Evolutionary conservation across 352 stramenopile genomes (phyloP).

Genomic region (Thalassiosira oceanica): DNA sequence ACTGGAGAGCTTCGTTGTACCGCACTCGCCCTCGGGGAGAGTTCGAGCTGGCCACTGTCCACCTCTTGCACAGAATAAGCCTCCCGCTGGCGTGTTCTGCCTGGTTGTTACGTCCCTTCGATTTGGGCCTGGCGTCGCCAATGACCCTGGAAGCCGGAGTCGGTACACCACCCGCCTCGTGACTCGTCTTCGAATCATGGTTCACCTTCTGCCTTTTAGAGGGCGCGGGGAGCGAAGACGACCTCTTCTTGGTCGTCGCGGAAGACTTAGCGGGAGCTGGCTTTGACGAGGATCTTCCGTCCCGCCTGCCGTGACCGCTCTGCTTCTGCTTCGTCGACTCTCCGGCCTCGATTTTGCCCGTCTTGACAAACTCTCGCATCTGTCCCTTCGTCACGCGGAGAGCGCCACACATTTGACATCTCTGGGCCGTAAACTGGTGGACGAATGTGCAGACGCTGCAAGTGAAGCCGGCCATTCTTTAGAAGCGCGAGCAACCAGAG

Average conservation of each 20-base stretch:
- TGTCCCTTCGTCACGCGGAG: slow-evolving; percentile 40
- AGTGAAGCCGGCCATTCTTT: too few relatives aligned
- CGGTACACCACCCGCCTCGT: background rate
- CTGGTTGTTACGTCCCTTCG: slow-evolving; percentile 1
- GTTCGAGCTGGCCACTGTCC: slow-evolving; percentile 47
- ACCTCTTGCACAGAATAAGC: slow-evolving; percentile 73
- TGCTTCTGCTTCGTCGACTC: too few relatives aligned
- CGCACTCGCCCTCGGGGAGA: slow-evolving; percentile 12
- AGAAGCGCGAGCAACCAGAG: too few relatives aligned
- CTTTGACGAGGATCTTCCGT: background rate
- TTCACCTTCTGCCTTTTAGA: background rate
- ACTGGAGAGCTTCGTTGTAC: slow-evolving; percentile 30
- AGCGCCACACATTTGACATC: slow-evolving; percentile 47
- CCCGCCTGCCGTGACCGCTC: too few relatives aligned
- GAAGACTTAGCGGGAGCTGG: background rate
- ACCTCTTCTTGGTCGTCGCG: background rate
- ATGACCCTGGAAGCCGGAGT: too few relatives aligned
- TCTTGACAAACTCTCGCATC: slow-evolving; percentile 74
- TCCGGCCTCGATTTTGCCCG: too few relatives aligned
- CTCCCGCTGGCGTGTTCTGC: slow-evolving; percentile 1
- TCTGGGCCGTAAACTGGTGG: slow-evolving; percentile 24
- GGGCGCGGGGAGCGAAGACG: background rate
- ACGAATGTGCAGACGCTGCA: slow-evolving; percentile 51
- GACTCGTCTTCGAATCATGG: background rate
- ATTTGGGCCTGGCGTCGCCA: background rate